Evolutionary conservation across 805 yeast species (phyloP).

Genomic region (Clavispora asparagi): DNA sequence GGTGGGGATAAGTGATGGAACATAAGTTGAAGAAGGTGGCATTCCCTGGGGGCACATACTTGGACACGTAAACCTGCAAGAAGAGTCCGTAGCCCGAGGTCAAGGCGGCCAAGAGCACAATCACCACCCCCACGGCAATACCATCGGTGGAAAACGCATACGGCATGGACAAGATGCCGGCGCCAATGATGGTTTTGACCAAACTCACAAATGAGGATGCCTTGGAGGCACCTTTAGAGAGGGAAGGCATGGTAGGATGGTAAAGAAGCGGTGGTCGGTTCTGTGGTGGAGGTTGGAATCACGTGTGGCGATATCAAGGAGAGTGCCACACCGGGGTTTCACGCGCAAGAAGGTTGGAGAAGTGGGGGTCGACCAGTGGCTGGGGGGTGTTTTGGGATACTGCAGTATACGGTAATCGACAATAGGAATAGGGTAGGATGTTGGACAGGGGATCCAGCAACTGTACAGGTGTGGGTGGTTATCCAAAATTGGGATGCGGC

Average conservation of each 20-base stretch:
- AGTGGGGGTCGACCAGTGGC: too few relatives aligned
- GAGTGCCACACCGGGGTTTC: too few relatives aligned
- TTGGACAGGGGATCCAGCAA: too few relatives aligned
- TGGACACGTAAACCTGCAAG: constrained; percentile 56
- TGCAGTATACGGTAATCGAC: too few relatives aligned
- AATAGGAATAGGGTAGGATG: too few relatives aligned
- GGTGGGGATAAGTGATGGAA: constrained; percentile 60
- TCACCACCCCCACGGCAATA: constrained; percentile 47
- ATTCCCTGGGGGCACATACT: constrained; percentile 48
- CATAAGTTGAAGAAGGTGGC: constrained; percentile 69
- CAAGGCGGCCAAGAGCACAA: constrained; percentile 56
- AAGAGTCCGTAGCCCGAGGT: constrained; percentile 66
- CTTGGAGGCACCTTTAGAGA: constrained; percentile 38
- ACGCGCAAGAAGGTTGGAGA: too few relatives aligned
- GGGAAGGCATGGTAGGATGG: not conserved
- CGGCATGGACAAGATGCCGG: constrained; percentile 77
- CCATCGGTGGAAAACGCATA: constrained; percentile 69
- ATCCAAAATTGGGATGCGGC: too few relatives aligned
- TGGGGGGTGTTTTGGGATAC: too few relatives aligned
- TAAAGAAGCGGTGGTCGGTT: not conserved
- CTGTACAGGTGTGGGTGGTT: too few relatives aligned
- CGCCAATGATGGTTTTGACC: constrained; percentile 74
- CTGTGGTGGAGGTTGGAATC: too few relatives aligned
- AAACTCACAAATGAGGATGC: constrained; percentile 59
- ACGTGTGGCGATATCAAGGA: too few relatives aligned